A percentile compares a stretch with the other conserved stretches of the same genome.
Conservation (phyloP, 2,329 filamentous ascomycete genomes). For the Geoglossum cookeanum region DNA sequence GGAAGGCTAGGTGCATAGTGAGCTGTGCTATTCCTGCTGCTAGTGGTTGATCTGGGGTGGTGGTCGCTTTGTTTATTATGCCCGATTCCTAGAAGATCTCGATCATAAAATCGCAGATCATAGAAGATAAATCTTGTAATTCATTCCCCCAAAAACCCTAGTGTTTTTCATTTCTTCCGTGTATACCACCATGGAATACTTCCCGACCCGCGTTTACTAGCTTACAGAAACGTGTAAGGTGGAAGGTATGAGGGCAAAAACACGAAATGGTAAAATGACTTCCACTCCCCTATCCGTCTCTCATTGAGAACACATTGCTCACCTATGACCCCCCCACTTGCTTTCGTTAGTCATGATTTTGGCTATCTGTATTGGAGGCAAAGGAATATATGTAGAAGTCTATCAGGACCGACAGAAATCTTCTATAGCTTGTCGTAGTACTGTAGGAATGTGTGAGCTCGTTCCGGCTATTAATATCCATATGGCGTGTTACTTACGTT, state of each 20-base stretch:
- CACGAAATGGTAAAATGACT: not conserved
- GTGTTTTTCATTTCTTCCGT: not conserved
- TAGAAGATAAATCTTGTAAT: too few species aligned
- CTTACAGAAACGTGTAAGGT: not conserved
- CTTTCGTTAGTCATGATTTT: not conserved
- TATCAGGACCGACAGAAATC: conserved; percentile 24
- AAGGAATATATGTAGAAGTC: conserved; percentile 17
- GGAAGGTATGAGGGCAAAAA: not conserved
- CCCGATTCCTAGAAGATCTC: too few species aligned
- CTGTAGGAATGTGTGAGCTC: conserved; percentile 26
- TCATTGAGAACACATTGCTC: not conserved
- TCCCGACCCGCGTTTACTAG: not conserved
- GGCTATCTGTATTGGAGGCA: not conserved
- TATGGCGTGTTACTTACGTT: conserved; percentile 56
- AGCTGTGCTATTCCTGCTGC: too few species aligned
- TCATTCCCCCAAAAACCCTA: not conserved
- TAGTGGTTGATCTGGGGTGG: too few species aligned
- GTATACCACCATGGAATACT: not conserved
- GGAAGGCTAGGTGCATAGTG: too few species aligned
- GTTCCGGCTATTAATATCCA: conserved; percentile 16
- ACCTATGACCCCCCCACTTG: not conserved
- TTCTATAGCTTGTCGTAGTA: conserved; percentile 98
- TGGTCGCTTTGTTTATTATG: too few species aligned
- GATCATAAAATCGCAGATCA: too few species aligned
- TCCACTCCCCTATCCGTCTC: not conserved